These are phyloP conservation scores for Diplogelasinospora grovesii DNA, from an alignment of 495 filamentous ascomycete species.

Conservation along the genomic window DNA sequence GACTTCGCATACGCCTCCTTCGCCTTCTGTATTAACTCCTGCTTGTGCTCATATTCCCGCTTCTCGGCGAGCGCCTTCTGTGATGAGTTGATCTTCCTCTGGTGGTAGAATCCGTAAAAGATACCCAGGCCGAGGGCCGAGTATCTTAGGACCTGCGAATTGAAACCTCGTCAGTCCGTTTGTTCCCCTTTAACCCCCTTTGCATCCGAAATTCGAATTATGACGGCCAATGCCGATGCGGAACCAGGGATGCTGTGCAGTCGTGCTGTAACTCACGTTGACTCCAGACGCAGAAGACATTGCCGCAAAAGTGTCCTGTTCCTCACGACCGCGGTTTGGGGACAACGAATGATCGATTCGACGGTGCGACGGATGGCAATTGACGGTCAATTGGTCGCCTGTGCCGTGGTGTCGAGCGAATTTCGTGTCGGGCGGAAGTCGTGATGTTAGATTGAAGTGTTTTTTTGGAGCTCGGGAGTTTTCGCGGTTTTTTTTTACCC, in stretches of 20 bases:
- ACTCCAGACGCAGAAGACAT: constrained; percentile 55
- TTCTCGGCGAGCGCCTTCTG: constrained; percentile 61
- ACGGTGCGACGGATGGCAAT: constrained; percentile 14
- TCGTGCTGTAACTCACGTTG: constrained; percentile 47
- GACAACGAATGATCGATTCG: constrained; percentile 3
- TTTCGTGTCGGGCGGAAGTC: constrained; percentile 12
- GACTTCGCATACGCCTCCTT: constrained; percentile 81
- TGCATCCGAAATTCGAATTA: too few relatives aligned
- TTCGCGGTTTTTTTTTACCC: constrained; percentile 21
- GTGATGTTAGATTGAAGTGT: constrained; percentile 17
- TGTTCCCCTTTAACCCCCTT: too few relatives aligned
- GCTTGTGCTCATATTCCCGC: constrained; percentile 79
- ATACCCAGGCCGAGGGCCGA: constrained; percentile 80
- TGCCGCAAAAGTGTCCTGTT: constrained; percentile 10
- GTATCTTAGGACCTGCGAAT: constrained; percentile 88
- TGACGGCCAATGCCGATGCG: too few relatives aligned
- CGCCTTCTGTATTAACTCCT: constrained; percentile 79
- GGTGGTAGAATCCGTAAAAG: constrained; percentile 89
- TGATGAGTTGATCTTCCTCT: constrained; percentile 61
- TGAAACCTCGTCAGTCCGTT: too few relatives aligned
- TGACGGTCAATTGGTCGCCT: constrained; percentile 22
- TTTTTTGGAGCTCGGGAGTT: constrained; percentile 28
- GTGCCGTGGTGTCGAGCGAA: constrained; percentile 11
- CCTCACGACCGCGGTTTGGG: constrained; percentile 4
- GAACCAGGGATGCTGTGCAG: too few relatives aligned